Conservation (phyloP, 2,329 filamentous ascomycete species). For the Aureobasidium sp. region DNA sequence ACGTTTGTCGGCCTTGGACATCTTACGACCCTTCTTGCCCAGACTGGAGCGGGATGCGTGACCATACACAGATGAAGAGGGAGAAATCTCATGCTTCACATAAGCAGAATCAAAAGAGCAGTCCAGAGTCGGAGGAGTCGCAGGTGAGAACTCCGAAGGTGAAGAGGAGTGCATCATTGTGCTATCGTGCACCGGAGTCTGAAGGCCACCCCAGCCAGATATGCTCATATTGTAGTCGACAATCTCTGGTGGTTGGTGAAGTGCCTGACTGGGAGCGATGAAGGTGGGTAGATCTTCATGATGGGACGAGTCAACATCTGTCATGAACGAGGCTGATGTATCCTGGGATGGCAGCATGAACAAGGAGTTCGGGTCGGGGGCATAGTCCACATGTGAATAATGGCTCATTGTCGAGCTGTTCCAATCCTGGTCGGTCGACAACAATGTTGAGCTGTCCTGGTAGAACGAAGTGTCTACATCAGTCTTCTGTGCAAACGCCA, state of each 20-base stretch:
- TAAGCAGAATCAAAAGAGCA: not conserved
- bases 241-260: not conserved
- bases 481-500: not conserved
- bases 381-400: not conserved
- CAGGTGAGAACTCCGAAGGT: not conserved
- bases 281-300: not conserved
- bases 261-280: not conserved
- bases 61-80: not conserved
- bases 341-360: slow-evolving; percentile 1
- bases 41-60: not conserved
- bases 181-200: not conserved
- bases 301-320: not conserved
- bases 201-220: not conserved
- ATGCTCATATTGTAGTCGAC: not conserved
- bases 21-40: not conserved
- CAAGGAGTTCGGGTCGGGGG: not conserved
- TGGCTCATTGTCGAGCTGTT: not conserved
- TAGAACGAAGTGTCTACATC: not conserved
- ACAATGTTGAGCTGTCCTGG: not conserved
- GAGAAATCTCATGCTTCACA: not conserved
- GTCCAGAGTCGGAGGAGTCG: not conserved
- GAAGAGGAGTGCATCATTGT: slow-evolving; percentile 1
- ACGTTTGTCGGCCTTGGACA: not conserved
- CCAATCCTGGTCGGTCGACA: not conserved
- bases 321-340: not conserved